Conservation (phyloP, 805 yeast genomes). For the Millerozyma acaciae region DNA sequence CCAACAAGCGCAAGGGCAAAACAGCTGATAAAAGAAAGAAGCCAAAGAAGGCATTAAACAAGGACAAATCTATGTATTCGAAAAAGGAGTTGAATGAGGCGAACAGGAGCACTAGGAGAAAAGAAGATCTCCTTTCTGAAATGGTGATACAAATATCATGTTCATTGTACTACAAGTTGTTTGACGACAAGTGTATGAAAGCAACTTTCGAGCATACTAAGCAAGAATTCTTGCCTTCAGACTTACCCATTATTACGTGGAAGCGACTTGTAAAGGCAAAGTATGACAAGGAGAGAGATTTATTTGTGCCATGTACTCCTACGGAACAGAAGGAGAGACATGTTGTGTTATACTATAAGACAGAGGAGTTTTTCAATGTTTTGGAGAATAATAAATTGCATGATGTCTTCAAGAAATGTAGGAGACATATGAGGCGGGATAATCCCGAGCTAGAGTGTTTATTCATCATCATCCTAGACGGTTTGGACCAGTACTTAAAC, state of each 20-base stretch:
- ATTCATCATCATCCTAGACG: constrained; percentile 45
- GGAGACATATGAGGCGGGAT: constrained; percentile 1
- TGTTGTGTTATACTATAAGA: constrained; percentile 43
- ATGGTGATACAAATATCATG: constrained; percentile 45
- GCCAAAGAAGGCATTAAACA: background rate
- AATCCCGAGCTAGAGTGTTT: constrained; percentile 6
- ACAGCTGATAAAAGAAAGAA: constrained; percentile 3
- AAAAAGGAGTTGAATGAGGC: constrained; percentile 31
- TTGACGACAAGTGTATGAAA: constrained; percentile 22
- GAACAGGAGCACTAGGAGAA: constrained; percentile 37
- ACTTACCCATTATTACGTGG: constrained; percentile 49
- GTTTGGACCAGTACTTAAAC: constrained; percentile 43
- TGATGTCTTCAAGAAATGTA: constrained; percentile 3
- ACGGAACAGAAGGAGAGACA: constrained; percentile 41
- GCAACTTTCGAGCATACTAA: constrained; percentile 18
- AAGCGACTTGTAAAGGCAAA: constrained; percentile 44
- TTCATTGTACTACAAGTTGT: constrained; percentile 15
- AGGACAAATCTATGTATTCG: constrained; percentile 15
- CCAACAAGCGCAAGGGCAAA: background rate
- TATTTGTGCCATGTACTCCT: constrained; percentile 51
- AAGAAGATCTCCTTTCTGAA: constrained; percentile 48
- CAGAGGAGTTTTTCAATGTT: constrained; percentile 37
- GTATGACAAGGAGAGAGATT: constrained; percentile 46
- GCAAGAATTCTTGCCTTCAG: constrained; percentile 15
- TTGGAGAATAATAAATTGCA: constrained; percentile 11